Evolutionary conservation across 2,329 filamentous ascomycete genomes (phyloP).

Genomic region (Tricladium varicosporioides): DNA sequence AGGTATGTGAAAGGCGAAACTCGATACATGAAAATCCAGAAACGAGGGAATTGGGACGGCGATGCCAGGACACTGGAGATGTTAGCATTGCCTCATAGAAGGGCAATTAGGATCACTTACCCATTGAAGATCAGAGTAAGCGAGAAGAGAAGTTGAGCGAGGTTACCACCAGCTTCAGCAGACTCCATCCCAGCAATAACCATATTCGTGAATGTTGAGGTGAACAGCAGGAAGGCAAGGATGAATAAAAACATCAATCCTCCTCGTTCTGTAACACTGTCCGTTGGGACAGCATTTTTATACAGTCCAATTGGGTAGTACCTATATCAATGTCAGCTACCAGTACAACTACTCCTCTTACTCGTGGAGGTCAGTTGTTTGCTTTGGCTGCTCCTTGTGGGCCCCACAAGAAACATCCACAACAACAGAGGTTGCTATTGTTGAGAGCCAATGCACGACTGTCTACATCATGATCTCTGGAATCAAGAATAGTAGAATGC

Average conservation of each 20-base stretch:
- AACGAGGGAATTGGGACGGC: slow-evolving; percentile 61
- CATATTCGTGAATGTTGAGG: slow-evolving; percentile 77
- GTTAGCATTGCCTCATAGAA: slow-evolving; percentile 34
- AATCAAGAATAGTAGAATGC: too few species aligned
- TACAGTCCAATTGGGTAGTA: slow-evolving; percentile 85
- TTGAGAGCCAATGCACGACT: too few species aligned
- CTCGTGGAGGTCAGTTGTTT: too few species aligned
- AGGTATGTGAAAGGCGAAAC: slow-evolving; percentile 82
- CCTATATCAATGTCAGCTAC: too few species aligned
- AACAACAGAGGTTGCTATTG: too few species aligned
- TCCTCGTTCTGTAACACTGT: slow-evolving; percentile 65
- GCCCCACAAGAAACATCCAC: too few species aligned
- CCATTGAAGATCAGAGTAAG: slow-evolving; percentile 70
- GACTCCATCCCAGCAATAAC: slow-evolving; percentile 73
- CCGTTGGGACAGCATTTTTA: slow-evolving; percentile 61
- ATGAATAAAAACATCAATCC: slow-evolving; percentile 78
- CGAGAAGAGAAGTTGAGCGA: slow-evolving; percentile 73
- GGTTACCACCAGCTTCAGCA: slow-evolving; percentile 72
- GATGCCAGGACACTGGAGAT: slow-evolving; percentile 59
- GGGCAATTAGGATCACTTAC: slow-evolving; percentile 5
- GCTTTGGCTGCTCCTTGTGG: too few species aligned
- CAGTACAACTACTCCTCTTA: too few species aligned
- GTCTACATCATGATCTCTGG: too few species aligned
- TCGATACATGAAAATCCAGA: slow-evolving; percentile 86
- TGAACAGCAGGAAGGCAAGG: slow-evolving; percentile 74